Evolutionary conservation across 345 rosid genomes (phyloP), one percentile per base, ranked within the genome.

Genomic region (Rhodomyrtus tomentosa): DNA sequence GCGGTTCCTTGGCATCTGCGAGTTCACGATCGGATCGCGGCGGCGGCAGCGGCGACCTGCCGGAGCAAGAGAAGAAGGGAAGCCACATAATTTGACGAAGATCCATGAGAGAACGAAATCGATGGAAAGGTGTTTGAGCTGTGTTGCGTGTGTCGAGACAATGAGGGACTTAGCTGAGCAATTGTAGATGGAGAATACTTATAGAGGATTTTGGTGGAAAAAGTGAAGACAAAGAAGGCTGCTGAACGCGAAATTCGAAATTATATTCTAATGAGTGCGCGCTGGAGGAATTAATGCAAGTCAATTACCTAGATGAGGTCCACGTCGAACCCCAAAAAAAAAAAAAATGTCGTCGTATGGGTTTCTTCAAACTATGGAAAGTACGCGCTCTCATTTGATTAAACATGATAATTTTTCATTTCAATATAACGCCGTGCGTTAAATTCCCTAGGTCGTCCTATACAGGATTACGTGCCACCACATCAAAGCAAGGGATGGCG

Each of bases 21-120:
- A 68, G 14, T 68, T 68, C 76, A 1, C 5, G 76, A 68, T 32
- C 25, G 0, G 14, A 68, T 36, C 21, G 45, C 76, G 18, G 25
- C 0, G 45, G 25, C 0, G 25, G 9, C 0, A 14, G 9, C 24
- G 13, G 7, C 13, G 45, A 68, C 25, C 36, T 20, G 76, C 9
- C 13, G 7, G 10, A 68, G 76, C 25, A 68, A 68, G 76, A 36
- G 9, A 68, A 68, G 25, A 5, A 21, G 22, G 76, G 76, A 68
- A 68, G 45, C 76, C 25, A 9, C 36, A 68, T 2, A 12, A 18
- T 9, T 68, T 18, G 76, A 36, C 76, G 25, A 0, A 18, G 76
- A 68, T 68, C 76, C 76, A 36, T 68, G 76, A 68, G 76, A 68
- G 76, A 68, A 68, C 36, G 76, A 36, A 68, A 68, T 68, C 45